phyloP scores from a whole-genome alignment of 2,329 filamentous ascomycete genomes.

The Colletotrichum ledebouriae region DNA sequence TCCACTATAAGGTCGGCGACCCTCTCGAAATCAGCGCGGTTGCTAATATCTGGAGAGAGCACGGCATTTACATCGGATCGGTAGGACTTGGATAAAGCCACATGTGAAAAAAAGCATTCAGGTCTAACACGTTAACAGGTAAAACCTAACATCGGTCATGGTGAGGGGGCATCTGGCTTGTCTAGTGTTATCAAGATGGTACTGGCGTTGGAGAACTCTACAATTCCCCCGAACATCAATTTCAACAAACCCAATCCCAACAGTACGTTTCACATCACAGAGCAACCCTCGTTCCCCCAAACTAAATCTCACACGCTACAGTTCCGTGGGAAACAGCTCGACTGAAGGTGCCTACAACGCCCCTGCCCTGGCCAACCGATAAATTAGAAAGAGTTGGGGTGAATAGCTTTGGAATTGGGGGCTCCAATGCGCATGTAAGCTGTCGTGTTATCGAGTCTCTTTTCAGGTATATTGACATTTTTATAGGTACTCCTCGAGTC shows the following conservation, averaged over 20 bases:
- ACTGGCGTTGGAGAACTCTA: constrained; percentile 55
- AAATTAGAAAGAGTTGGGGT: constrained; percentile 47
- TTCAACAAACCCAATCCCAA: constrained; percentile 50
- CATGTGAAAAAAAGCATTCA: fast-evolving
- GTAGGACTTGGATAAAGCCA: not conserved
- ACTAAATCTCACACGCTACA: not conserved
- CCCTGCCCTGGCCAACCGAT: constrained; percentile 50
- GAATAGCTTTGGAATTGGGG: constrained; percentile 53
- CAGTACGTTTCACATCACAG: not conserved
- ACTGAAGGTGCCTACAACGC: constrained; percentile 49
- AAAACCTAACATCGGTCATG: constrained; percentile 59
- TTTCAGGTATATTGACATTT: not conserved
- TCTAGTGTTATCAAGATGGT: constrained; percentile 58
- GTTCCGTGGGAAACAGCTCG: constrained; percentile 45
- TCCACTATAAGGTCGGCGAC: constrained; percentile 58
- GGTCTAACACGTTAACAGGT: constrained; percentile 41
- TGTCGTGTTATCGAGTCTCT: not conserved
- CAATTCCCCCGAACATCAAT: constrained; percentile 57
- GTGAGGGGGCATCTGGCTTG: constrained; percentile 59
- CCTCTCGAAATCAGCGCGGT: constrained; percentile 57
- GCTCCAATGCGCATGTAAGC: constrained; percentile 52
- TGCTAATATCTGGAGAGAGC: constrained; percentile 46
- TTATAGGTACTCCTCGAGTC: constrained; percentile 35
- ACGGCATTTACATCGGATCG: constrained; percentile 48
- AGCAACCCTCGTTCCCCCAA: not conserved